Evolutionary conservation across 2,329 filamentous ascomycete genomes (phyloP).

Genomic region (Pseudonectria buxi): DNA sequence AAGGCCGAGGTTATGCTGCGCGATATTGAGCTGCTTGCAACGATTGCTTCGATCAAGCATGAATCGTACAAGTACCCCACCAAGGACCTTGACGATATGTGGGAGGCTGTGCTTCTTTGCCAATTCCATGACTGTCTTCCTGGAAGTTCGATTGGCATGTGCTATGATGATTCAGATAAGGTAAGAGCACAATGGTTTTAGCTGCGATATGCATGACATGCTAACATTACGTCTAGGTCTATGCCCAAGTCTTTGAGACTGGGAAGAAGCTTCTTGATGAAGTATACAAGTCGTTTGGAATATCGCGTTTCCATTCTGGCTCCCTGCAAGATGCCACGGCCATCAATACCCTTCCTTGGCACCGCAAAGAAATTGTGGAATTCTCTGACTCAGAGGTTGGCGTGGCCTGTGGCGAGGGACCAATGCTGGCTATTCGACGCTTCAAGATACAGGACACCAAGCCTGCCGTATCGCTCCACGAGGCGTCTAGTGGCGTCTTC

Average conservation of each 20-base stretch:
- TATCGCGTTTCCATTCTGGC: constrained; percentile 39
- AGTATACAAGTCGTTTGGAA: constrained; percentile 60
- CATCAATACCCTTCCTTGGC: constrained; percentile 85
- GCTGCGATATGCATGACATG: too few species aligned
- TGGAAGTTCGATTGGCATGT: constrained; percentile 95
- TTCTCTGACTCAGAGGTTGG: constrained; percentile 48
- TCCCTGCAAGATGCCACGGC: constrained; percentile 49
- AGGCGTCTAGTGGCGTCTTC: constrained; percentile 57
- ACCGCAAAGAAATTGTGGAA: constrained; percentile 65
- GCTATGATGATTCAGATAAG: constrained; percentile 90
- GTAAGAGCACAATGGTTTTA: too few species aligned
- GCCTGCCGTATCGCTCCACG: constrained; percentile 45
- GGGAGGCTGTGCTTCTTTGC: constrained; percentile 85
- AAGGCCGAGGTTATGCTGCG: constrained; percentile 78
- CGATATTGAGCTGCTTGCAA: constrained; percentile 82
- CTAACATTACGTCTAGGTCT: constrained; percentile 46
- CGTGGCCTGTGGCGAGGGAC: constrained; percentile 51
- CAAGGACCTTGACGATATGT: constrained; percentile 89
- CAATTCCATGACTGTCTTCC: constrained; percentile 98
- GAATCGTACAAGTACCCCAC: constrained; percentile 83
- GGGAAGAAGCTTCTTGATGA: constrained; percentile 67
- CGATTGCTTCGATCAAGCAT: constrained; percentile 70
- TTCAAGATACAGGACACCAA: constrained; percentile 40
- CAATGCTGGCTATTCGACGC: constrained; percentile 42
- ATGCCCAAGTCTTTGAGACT: constrained; percentile 72